Percentiles rank a stretch among this genome's conserved stretches.
phyloP scores from a whole-genome alignment of 345 rosid species.

The Arabidopsis thaliana region DNA sequence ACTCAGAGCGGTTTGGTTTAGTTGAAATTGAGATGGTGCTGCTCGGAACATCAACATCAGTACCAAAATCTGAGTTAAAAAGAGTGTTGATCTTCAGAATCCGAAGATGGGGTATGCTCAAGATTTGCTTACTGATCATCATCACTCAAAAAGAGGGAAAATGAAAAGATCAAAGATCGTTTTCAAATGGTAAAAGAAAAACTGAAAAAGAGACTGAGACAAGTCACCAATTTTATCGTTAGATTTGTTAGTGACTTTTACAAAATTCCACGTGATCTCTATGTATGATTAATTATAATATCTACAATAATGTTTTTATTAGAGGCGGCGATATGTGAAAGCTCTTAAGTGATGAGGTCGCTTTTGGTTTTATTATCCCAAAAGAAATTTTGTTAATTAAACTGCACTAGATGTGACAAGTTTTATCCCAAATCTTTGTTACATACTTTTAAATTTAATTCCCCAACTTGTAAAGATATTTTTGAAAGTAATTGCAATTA shows the following conservation, averaged over 20 bases:
- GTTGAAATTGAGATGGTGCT: neutral
- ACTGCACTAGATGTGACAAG: constrained; percentile 28
- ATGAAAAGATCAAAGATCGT: constrained; percentile 27
- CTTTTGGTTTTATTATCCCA: constrained; percentile 31
- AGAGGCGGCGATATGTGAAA: constrained; percentile 35
- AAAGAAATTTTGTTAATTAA: neutral
- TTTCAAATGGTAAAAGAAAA: constrained; percentile 34
- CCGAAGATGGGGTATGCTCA: constrained; percentile 43
- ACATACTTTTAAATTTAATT: constrained; percentile 15
- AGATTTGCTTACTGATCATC: constrained; percentile 47
- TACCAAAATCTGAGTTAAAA: constrained; percentile 15
- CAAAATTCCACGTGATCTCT: constrained; percentile 41
- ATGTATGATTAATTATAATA: constrained; percentile 11
- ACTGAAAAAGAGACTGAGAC: constrained; percentile 29
- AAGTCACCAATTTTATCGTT: constrained; percentile 41
- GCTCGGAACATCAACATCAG: constrained; percentile 28
- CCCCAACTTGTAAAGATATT: constrained; percentile 33
- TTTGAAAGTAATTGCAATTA: constrained; percentile 31
- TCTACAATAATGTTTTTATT: constrained; percentile 7
- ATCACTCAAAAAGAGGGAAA: constrained; percentile 31
- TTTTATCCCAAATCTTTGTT: constrained; percentile 40
- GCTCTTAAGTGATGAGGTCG: constrained; percentile 24
- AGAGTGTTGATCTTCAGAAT: constrained; percentile 39
- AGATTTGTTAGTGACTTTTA: constrained; percentile 27
- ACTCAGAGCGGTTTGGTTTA: neutral